Evolutionary conservation across 2,329 filamentous ascomycete genomes (phyloP), one percentile per base, ranked within the genome.

Genomic region (Clonostachys chloroleuca): DNA sequence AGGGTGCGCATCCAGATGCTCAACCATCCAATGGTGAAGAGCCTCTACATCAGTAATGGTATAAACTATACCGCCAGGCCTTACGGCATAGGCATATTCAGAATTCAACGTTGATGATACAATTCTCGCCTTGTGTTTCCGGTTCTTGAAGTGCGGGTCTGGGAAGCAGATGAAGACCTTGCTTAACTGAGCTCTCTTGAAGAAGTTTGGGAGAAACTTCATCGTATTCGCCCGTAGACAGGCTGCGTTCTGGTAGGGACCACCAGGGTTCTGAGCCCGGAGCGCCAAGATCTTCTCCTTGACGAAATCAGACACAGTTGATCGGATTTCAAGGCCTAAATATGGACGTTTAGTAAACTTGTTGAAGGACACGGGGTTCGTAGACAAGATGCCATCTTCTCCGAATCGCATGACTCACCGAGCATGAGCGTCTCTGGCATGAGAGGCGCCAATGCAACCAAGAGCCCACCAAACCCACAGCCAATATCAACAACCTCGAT

Each of bases 191-290:
- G 71, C 75, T 59, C 85, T 87, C 47, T 70, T 73, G 75, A 99
- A 97, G 75, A 96, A 96, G 63, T 99, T 97, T 52, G 95, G 92
- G n/a, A 99, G 75, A 67, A 97, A 99, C 66, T 99, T 99, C 94
- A 99, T 99, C 6, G 90, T 89, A 72, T 99, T 99, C 54, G 89
- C 89, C 52, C 94, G 86, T 43, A 99, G 74, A 62, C 90, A 95
- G 34, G 87, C 84, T 46, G 92, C 86, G 65, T 99, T 99, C 61
- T 95, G 86, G 65, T 90, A 97, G 42, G 72, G 66, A 44, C 69
- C 66, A 6, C 72, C 70, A 6, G 70, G 60, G 53, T 81, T 78
- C 59, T 92, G 84, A 12, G 74, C 71, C 5, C 94, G 84, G 16
- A 97, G 76, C 5, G 92, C 92, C 54, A 82, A 81, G 63, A 96